Conservation (phyloP, 2,329 filamentous ascomycete genomes). For the Cladosporium oxysporum region DNA sequence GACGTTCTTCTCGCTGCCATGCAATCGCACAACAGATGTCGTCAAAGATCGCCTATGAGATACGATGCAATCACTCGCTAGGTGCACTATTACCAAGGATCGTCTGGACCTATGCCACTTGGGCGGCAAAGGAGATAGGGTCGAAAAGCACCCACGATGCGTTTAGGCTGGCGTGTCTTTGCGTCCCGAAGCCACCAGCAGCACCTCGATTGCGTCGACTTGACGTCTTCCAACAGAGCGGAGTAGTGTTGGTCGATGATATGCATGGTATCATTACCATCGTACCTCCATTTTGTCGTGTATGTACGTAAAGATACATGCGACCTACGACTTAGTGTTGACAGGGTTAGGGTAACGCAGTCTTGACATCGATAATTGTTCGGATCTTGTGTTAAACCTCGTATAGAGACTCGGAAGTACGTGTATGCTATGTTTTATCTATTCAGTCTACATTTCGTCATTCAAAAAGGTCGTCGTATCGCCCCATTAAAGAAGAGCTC, state of each 20-base stretch:
- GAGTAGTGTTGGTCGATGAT: background rate
- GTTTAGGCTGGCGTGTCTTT: background rate
- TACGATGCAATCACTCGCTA: too few species aligned
- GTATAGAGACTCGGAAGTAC: background rate
- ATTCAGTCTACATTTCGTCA: background rate
- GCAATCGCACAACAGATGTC: too few species aligned
- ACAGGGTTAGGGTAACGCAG: background rate
- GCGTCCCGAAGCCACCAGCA: too few species aligned
- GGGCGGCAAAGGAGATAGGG: too few species aligned
- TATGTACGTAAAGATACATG: too few species aligned
- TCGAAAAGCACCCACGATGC: background rate
- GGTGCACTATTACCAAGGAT: too few species aligned
- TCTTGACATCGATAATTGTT: background rate
- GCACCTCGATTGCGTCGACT: background rate
- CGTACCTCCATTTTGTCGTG: too few species aligned
- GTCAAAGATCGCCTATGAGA: too few species aligned
- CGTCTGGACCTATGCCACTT: background rate
- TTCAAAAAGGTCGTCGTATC: background rate
- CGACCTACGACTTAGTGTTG: background rate
- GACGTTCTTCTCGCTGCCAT: background rate
- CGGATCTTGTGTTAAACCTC: background rate
- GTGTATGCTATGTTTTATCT: too few species aligned
- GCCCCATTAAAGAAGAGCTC: background rate
- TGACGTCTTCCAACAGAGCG: background rate
- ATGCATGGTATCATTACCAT: too few species aligned